Conservation (phyloP, 106 monocot species). For the Apostasia shenzhenica region DNA sequence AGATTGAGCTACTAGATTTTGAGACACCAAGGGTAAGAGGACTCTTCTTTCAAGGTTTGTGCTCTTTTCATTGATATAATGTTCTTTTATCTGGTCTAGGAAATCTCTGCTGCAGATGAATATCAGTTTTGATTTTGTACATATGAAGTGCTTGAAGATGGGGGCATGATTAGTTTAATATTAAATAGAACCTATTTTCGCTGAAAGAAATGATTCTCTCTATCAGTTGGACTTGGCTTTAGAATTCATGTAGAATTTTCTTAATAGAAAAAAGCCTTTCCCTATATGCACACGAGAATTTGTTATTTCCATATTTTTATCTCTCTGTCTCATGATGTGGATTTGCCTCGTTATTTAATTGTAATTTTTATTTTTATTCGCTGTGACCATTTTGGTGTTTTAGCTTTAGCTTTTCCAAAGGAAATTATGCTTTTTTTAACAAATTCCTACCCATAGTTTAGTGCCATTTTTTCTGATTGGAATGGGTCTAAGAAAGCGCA, state of each 20-base stretch:
- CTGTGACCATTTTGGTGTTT: background rate
- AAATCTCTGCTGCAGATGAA: no score
- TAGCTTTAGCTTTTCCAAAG: background rate
- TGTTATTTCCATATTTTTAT: background rate
- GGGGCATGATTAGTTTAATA: no score
- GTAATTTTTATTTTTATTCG: background rate
- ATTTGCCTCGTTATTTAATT: background rate
- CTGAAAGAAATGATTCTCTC: no score
- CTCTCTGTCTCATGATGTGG: background rate
- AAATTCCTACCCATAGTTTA: background rate
- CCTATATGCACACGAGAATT: background rate
- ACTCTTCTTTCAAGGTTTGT: no score
- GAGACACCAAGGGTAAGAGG: constrained; percentile 78
- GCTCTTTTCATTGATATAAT: no score
- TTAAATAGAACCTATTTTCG: no score
- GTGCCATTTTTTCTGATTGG: background rate
- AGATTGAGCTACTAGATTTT: constrained; percentile 94
- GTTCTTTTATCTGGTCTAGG: no score
- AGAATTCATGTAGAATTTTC: background rate
- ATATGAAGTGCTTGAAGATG: no score
- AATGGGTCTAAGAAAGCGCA: background rate
- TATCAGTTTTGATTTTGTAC: no score
- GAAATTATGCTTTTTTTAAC: background rate
- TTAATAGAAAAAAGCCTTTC: background rate
- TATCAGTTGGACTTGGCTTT: no score